These are phyloP conservation scores for Drechslera avenae DNA, from an alignment of 2,329 filamentous ascomycete genomes.

Conservation along the genomic window DNA sequence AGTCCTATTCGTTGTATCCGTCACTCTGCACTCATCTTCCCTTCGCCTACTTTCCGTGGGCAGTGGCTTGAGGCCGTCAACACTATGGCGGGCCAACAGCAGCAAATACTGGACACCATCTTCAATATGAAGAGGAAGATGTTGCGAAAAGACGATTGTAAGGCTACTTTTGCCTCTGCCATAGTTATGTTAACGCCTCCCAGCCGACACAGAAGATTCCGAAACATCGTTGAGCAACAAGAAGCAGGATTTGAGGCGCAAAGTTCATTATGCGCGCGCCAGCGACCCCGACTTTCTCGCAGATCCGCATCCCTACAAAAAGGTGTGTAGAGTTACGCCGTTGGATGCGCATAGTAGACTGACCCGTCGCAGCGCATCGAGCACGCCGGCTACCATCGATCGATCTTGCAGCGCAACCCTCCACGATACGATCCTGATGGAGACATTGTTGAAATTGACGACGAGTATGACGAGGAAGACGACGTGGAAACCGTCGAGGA, in stretches of 20 bases:
- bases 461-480: slow-evolving; percentile 69
- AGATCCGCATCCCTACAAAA: slow-evolving; percentile 72
- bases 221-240: slow-evolving; percentile 74
- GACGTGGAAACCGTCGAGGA: slow-evolving; percentile 66
- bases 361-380: slow-evolving; percentile 64
- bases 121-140: slow-evolving; percentile 49
- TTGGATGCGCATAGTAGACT: slow-evolving; percentile 17
- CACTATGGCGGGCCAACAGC: slow-evolving; percentile 49
- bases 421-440: slow-evolving; percentile 77
- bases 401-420: slow-evolving; percentile 76
- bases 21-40: not conserved
- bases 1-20: not conserved
- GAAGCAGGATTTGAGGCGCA: slow-evolving; percentile 78
- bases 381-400: slow-evolving; percentile 73
- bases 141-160: slow-evolving; percentile 44
- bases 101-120: slow-evolving; percentile 49
- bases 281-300: slow-evolving; percentile 66
- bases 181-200: slow-evolving; percentile 20
- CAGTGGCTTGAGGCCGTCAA: slow-evolving; percentile 23
- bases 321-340: slow-evolving; percentile 56
- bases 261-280: slow-evolving; percentile 71
- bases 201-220: slow-evolving; percentile 78
- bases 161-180: slow-evolving; percentile 3
- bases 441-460: slow-evolving; percentile 74
- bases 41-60: slow-evolving; percentile 19